Evolutionary conservation across 2,329 filamentous ascomycete genomes (phyloP).

Genomic region (Biscogniauxia sp.): DNA sequence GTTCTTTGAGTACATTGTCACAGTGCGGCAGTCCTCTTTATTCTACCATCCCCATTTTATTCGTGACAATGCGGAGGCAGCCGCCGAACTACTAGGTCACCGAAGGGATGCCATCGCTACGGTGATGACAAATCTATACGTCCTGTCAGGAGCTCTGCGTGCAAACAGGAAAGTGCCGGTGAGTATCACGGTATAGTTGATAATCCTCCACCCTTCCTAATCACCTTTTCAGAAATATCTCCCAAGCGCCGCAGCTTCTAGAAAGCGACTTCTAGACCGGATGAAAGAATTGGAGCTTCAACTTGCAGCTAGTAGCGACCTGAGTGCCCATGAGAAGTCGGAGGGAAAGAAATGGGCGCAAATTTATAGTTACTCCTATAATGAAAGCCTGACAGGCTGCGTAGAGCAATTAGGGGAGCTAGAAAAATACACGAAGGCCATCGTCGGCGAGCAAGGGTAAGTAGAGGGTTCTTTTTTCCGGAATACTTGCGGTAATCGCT

Average conservation of each 20-base stretch:
- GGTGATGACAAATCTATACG: conserved; percentile 57
- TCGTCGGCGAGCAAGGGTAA: conserved; percentile 54
- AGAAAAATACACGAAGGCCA: conserved; percentile 55
- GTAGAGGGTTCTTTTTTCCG: conserved; percentile 10
- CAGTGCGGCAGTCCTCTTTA: conserved; percentile 55
- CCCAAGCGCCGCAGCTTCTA: conserved; percentile 52
- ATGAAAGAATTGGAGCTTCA: conserved; percentile 48
- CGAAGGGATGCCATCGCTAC: conserved; percentile 57
- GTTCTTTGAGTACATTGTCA: conserved; percentile 59
- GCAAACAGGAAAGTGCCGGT: conserved; percentile 49
- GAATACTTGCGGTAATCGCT: conserved; percentile 3
- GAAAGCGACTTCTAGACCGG: conserved; percentile 50
- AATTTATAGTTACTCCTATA: conserved; percentile 56
- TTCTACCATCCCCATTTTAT: conserved; percentile 56
- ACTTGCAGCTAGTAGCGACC: conserved; percentile 26
- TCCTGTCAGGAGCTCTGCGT: conserved; percentile 54
- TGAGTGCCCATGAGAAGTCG: conserved; percentile 26
- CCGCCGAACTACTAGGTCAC: conserved; percentile 47
- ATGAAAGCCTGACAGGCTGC: conserved; percentile 53
- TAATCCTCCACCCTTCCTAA: neutral
- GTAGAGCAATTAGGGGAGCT: conserved; percentile 53
- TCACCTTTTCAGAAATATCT: conserved; percentile 44
- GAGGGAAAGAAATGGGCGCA: conserved; percentile 51
- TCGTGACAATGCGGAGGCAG: conserved; percentile 48
- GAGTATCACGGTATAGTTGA: conserved; percentile 16